These are phyloP conservation scores for Stenocarpella maydis DNA, from an alignment of 2,329 filamentous ascomycete species.

Conservation along the genomic window DNA sequence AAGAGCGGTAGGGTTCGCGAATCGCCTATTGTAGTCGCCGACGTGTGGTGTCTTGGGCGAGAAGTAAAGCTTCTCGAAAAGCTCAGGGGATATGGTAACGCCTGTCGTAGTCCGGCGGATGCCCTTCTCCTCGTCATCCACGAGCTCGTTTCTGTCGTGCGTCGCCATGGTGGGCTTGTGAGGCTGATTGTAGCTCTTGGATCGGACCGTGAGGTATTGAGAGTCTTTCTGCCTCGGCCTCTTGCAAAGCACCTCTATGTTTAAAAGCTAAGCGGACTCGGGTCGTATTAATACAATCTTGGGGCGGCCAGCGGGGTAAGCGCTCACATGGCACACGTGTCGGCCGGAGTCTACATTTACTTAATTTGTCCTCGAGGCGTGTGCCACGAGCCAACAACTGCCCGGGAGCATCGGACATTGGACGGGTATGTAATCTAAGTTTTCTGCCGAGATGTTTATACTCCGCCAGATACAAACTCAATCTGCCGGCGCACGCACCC, in stretches of 20 bases:
- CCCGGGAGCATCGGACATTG: not conserved
- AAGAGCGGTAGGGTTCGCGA: constrained; percentile 49
- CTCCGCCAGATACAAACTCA: constrained; percentile 16
- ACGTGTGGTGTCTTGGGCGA: constrained; percentile 48
- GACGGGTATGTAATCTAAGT: no score
- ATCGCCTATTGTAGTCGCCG: constrained; percentile 47
- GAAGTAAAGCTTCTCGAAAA: constrained; percentile 52
- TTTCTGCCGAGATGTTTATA: constrained; percentile 18
- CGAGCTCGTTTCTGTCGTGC: not conserved
- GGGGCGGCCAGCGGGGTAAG: not conserved
- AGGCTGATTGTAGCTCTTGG: not conserved
- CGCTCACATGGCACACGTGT: not conserved
- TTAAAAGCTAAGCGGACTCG: not conserved
- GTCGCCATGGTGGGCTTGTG: not conserved
- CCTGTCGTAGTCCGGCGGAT: constrained; percentile 44
- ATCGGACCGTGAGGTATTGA: not conserved
- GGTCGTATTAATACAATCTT: constrained; percentile 3
- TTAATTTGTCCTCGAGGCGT: constrained; percentile 1
- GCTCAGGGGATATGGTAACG: constrained; percentile 49
- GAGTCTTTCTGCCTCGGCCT: not conserved
- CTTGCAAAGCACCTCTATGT: no score
- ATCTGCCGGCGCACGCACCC: not conserved
- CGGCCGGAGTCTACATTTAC: not conserved
- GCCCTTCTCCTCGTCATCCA: constrained; percentile 46
- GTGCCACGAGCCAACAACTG: not conserved